phyloP scores from a whole-genome alignment of 73 alveolate genomes.

The Tetrahymena elliotti region DNA sequence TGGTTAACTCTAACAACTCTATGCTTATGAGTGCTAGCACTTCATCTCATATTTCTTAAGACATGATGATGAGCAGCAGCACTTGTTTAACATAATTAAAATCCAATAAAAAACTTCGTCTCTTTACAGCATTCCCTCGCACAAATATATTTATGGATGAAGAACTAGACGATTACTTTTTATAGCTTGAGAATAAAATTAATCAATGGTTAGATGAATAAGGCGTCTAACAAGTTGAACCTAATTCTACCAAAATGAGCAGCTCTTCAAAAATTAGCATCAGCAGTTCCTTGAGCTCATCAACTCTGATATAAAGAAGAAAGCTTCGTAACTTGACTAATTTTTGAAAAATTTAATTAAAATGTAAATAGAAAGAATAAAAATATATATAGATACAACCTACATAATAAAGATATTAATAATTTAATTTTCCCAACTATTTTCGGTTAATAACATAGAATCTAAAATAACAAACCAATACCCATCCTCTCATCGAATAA shows the following conservation, averaged over 20 bases:
- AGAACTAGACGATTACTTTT: neutral
- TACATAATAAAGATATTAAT: neutral
- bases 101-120: neutral
- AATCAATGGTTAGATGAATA: neutral
- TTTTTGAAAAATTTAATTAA: neutral
- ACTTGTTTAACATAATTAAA: neutral
- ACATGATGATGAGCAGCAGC: neutral
- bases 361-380: neutral
- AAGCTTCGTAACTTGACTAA: neutral
- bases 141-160: neutral
- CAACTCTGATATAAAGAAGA: neutral
- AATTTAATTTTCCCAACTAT: neutral
- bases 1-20: neutral
- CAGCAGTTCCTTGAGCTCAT: neutral
- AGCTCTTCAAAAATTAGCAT: neutral
- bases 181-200: neutral
- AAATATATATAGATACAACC: neutral
- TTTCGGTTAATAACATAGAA: neutral
- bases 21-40: neutral
- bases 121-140: neutral
- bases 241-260: neutral
- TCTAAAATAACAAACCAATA: neutral
- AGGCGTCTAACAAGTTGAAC: neutral
- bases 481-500: neutral
- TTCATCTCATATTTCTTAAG: neutral